Evolutionary conservation across 2,329 filamentous ascomycete species (phyloP), one percentile per base, ranked within the genome.

Genomic region (Hypoxylon sp.): DNA sequence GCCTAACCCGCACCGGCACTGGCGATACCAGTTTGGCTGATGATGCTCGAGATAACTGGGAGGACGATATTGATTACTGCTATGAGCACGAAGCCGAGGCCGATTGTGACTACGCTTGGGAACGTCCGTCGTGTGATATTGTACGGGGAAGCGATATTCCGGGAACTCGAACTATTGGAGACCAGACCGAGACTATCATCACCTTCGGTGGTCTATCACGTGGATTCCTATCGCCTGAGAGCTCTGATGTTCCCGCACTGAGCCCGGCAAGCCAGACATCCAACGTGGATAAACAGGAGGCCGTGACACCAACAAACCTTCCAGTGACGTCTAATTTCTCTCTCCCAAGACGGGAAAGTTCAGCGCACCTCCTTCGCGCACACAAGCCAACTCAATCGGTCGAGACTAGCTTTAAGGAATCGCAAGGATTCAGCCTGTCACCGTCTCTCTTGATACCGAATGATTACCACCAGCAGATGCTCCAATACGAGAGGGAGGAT

Each of bases 41-140:
- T n/a, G 78, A 81, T 2, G 60, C 67, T 21, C 78, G 79, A 6
- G 83, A 85, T 71, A 89, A 81, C 71, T 91, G 89, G 89, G 89
- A 91, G 73, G 88, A 90, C 57, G 88, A 88, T 68, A 91, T 91
- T 67, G 89, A 91, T 74, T 91, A 90, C 77, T 90, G 87, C 74
- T 91, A 91, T 73, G 89, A 91, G 70, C 87, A 91, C 72, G 89
- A 89, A 70, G 88, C 85, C 11, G 89, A 91, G 75, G 89, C 88
- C 6, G 83, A 90, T 76, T 91, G 87, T 74, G 85, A 91, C 67
- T 91, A 89, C 71, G 85, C 89, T 48, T 91, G 89, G 89, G 87
- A 89, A 63, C 84, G 86, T 14, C 80, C 83, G 2, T 90, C 87
- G 0, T 72, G 86, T 57, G 87, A 89, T 51, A 65, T 81, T 43